Percentiles rank a stretch among this genome's conserved stretches.
Evolutionary conservation across 2,329 filamentous ascomycete species (phyloP).

Genomic region (Leptodontidium sp.): DNA sequence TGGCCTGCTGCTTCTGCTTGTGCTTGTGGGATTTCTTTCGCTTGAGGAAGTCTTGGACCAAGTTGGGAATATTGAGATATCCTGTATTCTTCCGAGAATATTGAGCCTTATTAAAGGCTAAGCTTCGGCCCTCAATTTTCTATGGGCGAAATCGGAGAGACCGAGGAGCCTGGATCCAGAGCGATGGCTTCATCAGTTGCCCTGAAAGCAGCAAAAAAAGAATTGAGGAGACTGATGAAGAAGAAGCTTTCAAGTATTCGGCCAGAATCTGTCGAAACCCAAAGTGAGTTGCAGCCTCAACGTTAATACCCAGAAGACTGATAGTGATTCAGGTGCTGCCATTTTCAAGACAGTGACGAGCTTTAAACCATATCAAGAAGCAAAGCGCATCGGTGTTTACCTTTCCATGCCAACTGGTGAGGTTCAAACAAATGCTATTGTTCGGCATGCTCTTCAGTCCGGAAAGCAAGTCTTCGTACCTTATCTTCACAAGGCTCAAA

Average conservation of each 20-base stretch:
- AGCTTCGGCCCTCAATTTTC: too few species aligned
- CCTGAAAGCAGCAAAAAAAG: constrained; percentile 75
- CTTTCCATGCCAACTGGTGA: constrained; percentile 92
- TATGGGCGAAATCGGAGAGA: neutral
- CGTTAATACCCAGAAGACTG: constrained; percentile 1
- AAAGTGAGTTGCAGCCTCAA: constrained; percentile 66
- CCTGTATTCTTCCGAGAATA: neutral
- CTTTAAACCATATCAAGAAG: constrained; percentile 78
- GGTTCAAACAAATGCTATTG: constrained; percentile 83
- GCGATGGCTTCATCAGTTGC: constrained; percentile 46
- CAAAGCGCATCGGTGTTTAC: constrained; percentile 82
- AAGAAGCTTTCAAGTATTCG: constrained; percentile 67
- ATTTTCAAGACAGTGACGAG: constrained; percentile 71
- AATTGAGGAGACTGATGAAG: constrained; percentile 76
- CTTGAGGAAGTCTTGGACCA: neutral
- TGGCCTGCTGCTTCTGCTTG: constrained; percentile 3
- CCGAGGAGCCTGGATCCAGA: neutral
- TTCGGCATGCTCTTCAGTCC: constrained; percentile 76
- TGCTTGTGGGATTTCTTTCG: neutral
- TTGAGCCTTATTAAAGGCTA: neutral
- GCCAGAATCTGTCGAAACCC: constrained; percentile 66
- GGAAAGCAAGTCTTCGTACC: constrained; percentile 93
- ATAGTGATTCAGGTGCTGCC: constrained; percentile 60
- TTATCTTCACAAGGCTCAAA: constrained; percentile 74
- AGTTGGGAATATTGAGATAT: neutral